phyloP scores from a whole-genome alignment of 2,329 filamentous ascomycete genomes.

The Pseudogymnoascus sp. region DNA sequence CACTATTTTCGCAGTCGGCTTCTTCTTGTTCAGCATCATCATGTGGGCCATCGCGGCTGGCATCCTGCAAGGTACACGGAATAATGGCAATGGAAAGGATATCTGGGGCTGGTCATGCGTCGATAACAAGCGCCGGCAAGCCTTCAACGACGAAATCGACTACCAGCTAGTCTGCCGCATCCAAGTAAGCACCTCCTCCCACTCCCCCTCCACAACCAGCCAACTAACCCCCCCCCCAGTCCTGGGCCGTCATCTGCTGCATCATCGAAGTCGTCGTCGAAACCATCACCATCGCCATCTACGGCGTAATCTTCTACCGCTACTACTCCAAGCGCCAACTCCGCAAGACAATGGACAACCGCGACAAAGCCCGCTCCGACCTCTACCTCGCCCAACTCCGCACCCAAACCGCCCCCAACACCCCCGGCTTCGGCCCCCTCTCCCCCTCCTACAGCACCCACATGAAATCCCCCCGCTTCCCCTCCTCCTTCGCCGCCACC shows the following conservation, averaged over 20 bases:
- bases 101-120: slow-evolving; percentile 99
- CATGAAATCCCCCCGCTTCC: slow-evolving; percentile 46
- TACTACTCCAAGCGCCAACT: slow-evolving; percentile 96
- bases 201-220: background rate
- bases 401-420: slow-evolving; percentile 87
- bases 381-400: slow-evolving; percentile 85
- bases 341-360: slow-evolving; percentile 91
- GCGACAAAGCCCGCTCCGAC: slow-evolving; percentile 88
- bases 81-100: slow-evolving; percentile 69
- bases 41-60: slow-evolving; percentile 88
- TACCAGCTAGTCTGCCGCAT: slow-evolving; percentile 89
- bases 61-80: slow-evolving; percentile 70
- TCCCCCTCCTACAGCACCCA: slow-evolving; percentile 43
- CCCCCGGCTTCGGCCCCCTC: slow-evolving; percentile 74
- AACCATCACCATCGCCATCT: slow-evolving; percentile 82
- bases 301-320: slow-evolving; percentile 92
- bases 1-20: slow-evolving; percentile 83
- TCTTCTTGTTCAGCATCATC: slow-evolving; percentile 86
- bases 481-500: slow-evolving; percentile 44
- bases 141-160: slow-evolving; percentile 74
- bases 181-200: slow-evolving; percentile 45
- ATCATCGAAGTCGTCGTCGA: slow-evolving; percentile 95
- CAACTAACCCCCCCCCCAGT: slow-evolving; percentile 40
- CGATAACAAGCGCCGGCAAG: slow-evolving; percentile 68
- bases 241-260: slow-evolving; percentile 93